Conservation (phyloP, 164 flowering plant genomes). For the Macadamia integrifolia region DNA sequence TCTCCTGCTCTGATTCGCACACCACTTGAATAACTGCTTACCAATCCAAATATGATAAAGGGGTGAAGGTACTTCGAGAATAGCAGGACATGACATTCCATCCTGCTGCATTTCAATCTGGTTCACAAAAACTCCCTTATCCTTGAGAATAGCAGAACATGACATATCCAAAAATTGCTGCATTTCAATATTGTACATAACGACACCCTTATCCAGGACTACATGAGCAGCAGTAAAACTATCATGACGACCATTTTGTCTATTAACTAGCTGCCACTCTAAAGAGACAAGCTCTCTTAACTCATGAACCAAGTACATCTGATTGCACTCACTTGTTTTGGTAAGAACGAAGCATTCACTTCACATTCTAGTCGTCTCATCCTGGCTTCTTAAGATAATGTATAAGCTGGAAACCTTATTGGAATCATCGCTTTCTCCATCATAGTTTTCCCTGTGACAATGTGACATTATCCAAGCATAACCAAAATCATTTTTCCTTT, state of each 20-base stretch:
- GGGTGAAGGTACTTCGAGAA: slow-evolving; percentile 35
- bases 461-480: too few relatives aligned
- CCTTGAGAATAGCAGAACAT: not conserved
- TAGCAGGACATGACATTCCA: slow-evolving; percentile 29
- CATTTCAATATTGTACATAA: slow-evolving; percentile 41
- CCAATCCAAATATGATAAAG: slow-evolving; percentile 57
- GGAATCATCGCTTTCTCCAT: too few relatives aligned
- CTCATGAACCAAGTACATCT: slow-evolving; percentile 58
- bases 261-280: slow-evolving; percentile 53
- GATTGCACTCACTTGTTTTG: slow-evolving; percentile 54
- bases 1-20: slow-evolving; percentile 52
- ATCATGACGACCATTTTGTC: slow-evolving; percentile 86
- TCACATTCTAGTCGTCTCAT: slow-evolving; percentile 23
- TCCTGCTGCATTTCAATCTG: too few relatives aligned
- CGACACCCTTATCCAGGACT: slow-evolving; percentile 39
- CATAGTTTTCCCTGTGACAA: too few relatives aligned
- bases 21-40: slow-evolving; percentile 53
- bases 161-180: slow-evolving; percentile 73
- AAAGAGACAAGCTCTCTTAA: slow-evolving; percentile 72
- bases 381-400: slow-evolving; percentile 28
- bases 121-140: too few relatives aligned
- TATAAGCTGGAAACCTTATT: too few relatives aligned
- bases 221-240: slow-evolving; percentile 73
- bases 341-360: too few relatives aligned
- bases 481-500: too few relatives aligned